These are phyloP conservation scores for Hsuehochloa calcarea DNA, from an alignment of 176 grass and related monocot genomes.

Conservation along the genomic window DNA sequence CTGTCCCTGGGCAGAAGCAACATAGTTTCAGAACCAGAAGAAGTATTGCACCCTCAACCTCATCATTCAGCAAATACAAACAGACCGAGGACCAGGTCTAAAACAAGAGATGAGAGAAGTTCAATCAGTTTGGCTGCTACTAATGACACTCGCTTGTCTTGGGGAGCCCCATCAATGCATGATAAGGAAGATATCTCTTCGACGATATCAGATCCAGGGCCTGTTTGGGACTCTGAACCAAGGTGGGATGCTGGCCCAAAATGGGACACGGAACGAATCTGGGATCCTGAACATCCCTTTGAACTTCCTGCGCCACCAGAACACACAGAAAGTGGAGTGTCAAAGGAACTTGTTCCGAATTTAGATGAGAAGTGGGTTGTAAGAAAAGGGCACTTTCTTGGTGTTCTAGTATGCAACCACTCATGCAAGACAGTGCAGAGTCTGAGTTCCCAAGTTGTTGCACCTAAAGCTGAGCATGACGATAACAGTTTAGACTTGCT, in stretches of 20 bases:
- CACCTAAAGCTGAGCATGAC: slow-evolving; percentile 60
- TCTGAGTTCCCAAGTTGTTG: slow-evolving; percentile 62
- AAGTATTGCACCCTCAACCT: slow-evolving; percentile 55
- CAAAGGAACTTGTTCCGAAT: slow-evolving; percentile 50
- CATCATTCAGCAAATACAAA: slow-evolving; percentile 51
- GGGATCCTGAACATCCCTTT: slow-evolving; percentile 44
- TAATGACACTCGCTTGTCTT: slow-evolving; percentile 41
- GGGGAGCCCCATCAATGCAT: slow-evolving; percentile 43
- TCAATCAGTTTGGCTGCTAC: slow-evolving; percentile 20
- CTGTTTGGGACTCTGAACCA: slow-evolving; percentile 52
- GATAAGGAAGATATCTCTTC: slow-evolving; percentile 62
- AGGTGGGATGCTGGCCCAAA: slow-evolving; percentile 51
- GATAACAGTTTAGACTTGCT: slow-evolving; percentile 60
- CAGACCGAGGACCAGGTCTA: slow-evolving; percentile 53
- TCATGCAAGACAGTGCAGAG: slow-evolving; percentile 68
- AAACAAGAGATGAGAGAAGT: slow-evolving; percentile 37
- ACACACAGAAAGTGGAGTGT: slow-evolving; percentile 31
- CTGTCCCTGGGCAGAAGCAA: slow-evolving; percentile 56
- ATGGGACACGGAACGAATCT: slow-evolving; percentile 36
- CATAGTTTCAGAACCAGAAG: slow-evolving; percentile 56
- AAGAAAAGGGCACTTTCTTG: slow-evolving; percentile 54
- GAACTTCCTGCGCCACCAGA: slow-evolving; percentile 27
- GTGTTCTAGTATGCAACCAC: slow-evolving; percentile 60
- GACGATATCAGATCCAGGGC: slow-evolving; percentile 51
- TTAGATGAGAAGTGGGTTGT: slow-evolving; percentile 63